Evolutionary conservation across 2,329 filamentous ascomycete genomes (phyloP), one percentile per base, ranked within the genome.

Genomic region (Aspergillus intermedius): DNA sequence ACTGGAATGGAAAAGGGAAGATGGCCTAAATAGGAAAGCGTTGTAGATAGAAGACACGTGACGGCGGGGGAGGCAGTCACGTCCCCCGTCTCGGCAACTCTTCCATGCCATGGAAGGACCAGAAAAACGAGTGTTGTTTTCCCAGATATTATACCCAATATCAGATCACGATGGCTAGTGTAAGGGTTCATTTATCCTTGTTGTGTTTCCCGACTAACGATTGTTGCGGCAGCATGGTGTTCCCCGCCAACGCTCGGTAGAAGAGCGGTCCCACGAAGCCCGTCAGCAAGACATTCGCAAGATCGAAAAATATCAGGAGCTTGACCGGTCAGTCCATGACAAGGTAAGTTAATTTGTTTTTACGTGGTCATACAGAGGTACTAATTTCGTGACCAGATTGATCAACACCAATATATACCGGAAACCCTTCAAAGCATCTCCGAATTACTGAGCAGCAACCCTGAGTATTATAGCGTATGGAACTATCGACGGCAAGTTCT

Each of bases 241-340:
- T 67, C 81, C 87, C 62, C 87, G 90, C 63, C 77, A 80, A 52
- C 76, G 78, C 53, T 75, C 77, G 59, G 74, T 71, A 47, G 70
- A 74, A 52, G 75, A 77, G 60, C 78, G 79, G 57, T 86, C 86
- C 58, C 83, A 87, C 60, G 82, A 88, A 64, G 81, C 87, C 63
- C 80, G 80, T 49, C 77, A 82, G 56, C 80, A 83, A 66, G 88
- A 94, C 67, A 76, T 82, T 48, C 80, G 82, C 58, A 86, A 86
- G 68, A 95, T 96, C 61, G 73, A 77, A 49, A 80, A 83, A 54
- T 95, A 95, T 70, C 83, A 81, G 56, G 72, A 78, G 9, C 74
- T 95, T 40, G 87, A 91, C 54, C 74, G 79, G 46, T 71, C 81
- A 47, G 80, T 94, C 34, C 81, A 82, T 47, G 63, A 74, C n/a